Base-by-base conservation (phyloP, 371 early-diverging fungal species). In the Thermomucor indicae-seudaticae region DNA sequence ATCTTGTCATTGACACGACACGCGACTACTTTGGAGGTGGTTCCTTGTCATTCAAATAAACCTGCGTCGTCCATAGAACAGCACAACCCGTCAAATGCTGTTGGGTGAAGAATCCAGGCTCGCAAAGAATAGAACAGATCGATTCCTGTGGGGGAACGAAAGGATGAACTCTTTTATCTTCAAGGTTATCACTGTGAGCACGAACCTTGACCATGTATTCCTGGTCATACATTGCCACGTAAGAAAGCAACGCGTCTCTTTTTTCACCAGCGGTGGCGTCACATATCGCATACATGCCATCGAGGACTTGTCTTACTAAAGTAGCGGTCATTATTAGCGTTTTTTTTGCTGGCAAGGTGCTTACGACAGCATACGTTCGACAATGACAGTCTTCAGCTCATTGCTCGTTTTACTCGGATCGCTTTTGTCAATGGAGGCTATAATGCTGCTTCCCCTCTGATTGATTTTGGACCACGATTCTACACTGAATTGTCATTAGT, bases 181-280 rank as follows among this genome's bases (percentile, higher is more conserved):
- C 19, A 37, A 37, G 19, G 3, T 19, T n/a, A 19, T 14, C 10
- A 37, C 5, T 32, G 32, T 7, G 32, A 7, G 7, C 7, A 32
- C 14, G 14, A 49, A 55, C 56, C 56, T 55, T 55, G 35, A 55
- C 43, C 56, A 55, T 55, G 24, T 39, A 47, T 38, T 49, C 49
- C 16, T 57, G 38, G 42, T 50, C 47, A 19, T 53, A 53, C 53
- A 44, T 53, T 12, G 51, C 55, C 16, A 50, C n/a, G n/a, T n/a
- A n/a, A n/a, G n/a, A n/a, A n/a, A n/a, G n/a, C n/a, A n/a, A 37
- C 19, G 37, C 37, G 37, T 37, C 37, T 37, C 37, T 37, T 37
- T n/a, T n/a, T n/a, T n/a, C n/a, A n/a, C n/a, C n/a, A 16, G 25
- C 39, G 25, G 31, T 50, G 32, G 32, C 49, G 45, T 42, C 43